These are phyloP conservation scores for Isabelozyma rhagii DNA, from an alignment of 805 yeast genomes.

Conservation along the genomic window DNA sequence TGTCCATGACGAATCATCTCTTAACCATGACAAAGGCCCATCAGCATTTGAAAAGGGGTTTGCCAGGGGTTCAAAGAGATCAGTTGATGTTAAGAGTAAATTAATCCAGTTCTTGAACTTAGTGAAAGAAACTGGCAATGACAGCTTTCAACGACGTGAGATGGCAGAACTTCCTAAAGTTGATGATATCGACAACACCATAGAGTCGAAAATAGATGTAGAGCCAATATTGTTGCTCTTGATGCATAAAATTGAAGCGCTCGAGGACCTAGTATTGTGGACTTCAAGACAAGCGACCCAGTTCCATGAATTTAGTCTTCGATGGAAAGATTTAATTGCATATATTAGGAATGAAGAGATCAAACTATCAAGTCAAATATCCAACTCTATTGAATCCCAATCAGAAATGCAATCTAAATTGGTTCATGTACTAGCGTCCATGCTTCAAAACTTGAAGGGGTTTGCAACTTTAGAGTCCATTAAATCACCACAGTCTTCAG, in stretches of 20 bases:
- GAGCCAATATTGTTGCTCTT: constrained; percentile 30
- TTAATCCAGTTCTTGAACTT: not conserved
- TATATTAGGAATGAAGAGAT: constrained; percentile 24
- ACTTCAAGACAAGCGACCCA: constrained; percentile 23
- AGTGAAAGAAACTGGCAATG: not conserved
- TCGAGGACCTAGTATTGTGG: constrained; percentile 18
- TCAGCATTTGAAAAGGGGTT: constrained; percentile 35
- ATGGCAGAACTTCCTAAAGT: constrained; percentile 7
- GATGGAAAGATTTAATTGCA: constrained; percentile 25
- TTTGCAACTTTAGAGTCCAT: not conserved
- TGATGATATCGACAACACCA: constrained; percentile 34
- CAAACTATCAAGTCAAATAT: constrained; percentile 13
- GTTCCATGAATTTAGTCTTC: constrained; percentile 22
- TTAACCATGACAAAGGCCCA: constrained; percentile 19
- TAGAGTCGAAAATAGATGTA: constrained; percentile 28
- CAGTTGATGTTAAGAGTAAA: constrained; percentile 6
- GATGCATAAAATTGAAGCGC: constrained; percentile 25
- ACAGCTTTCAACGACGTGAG: not conserved
- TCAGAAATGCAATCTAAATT: not conserved
- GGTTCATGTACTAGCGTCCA: not conserved
- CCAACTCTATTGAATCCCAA: constrained; percentile 5
- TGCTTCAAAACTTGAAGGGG: not conserved
- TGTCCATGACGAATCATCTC: not conserved
- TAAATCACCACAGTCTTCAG: not conserved
- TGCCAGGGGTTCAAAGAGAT: constrained; percentile 28